Percentiles rank a stretch among this genome's conserved stretches.
These are phyloP conservation scores for Starmerella powellii DNA, from an alignment of 805 yeast genomes.

Conservation along the genomic window DNA sequence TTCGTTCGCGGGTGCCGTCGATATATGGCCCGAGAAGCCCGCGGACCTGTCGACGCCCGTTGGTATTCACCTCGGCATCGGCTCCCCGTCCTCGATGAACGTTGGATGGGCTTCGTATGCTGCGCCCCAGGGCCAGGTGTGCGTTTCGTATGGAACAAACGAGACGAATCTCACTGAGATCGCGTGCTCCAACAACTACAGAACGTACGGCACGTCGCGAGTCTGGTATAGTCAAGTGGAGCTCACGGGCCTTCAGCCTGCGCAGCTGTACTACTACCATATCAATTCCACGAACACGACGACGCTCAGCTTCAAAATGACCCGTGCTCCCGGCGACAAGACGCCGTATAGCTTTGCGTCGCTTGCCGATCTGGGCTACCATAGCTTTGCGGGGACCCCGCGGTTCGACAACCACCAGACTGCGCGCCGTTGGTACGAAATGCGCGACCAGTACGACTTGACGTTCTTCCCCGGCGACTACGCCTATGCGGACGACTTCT, in stretches of 20 bases:
- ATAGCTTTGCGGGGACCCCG: constrained; percentile 3
- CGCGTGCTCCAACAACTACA: background rate
- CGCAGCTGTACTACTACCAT: constrained; percentile 2
- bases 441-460: constrained; percentile 1
- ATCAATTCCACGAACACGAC: constrained; percentile 5
- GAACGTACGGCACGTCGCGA: constrained; percentile 8
- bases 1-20: background rate
- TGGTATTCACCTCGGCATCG: constrained; percentile 7
- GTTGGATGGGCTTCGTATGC: constrained; percentile 10
- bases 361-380: constrained; percentile 8
- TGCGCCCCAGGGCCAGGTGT: background rate
- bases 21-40: constrained; percentile 8
- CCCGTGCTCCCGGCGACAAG: constrained; percentile 4
- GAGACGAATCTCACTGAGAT: background rate
- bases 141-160: constrained; percentile 2
- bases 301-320: background rate
- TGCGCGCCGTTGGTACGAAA: background rate
- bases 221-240: constrained; percentile 4
- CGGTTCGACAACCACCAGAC: background rate
- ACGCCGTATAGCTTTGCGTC: constrained; percentile 5
- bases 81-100: constrained; percentile 5
- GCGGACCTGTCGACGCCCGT: constrained; percentile 5
- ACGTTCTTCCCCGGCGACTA: constrained; percentile 6
- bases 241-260: constrained; percentile 5
- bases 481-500: constrained; percentile 6